Percentiles rank a stretch among this genome's conserved stretches.
Evolutionary conservation across 2,329 filamentous ascomycete genomes (phyloP).

Genomic region (Colletotrichum filicis): DNA sequence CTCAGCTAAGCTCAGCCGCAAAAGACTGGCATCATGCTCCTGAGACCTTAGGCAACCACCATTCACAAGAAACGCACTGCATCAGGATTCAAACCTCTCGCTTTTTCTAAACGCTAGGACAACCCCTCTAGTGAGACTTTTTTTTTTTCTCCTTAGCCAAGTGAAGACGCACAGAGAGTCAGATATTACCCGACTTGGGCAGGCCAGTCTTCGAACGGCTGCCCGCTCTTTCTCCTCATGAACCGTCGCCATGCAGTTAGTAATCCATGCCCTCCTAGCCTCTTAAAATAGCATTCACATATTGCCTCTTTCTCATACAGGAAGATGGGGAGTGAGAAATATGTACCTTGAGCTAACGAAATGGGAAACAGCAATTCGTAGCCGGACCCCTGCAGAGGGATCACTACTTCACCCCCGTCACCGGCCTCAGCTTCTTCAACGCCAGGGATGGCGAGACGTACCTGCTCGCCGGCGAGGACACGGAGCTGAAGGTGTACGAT

Average conservation of each 20-base stretch:
- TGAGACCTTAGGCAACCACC: constrained; percentile 23
- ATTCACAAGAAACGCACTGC: constrained; percentile 9
- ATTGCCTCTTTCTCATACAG: no score
- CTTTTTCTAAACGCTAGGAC: neutral
- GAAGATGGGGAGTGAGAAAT: neutral
- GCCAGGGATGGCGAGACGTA: constrained; percentile 45
- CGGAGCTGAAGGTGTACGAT: constrained; percentile 65
- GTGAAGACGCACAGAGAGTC: neutral
- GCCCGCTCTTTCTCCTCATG: constrained; percentile 17
- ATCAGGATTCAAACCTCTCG: neutral
- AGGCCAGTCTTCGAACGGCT: neutral
- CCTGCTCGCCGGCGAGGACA: constrained; percentile 70
- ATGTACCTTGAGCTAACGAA: neutral
- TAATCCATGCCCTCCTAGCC: constrained; percentile 20
- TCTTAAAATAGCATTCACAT: neutral
- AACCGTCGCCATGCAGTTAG: constrained; percentile 26
- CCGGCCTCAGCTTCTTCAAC: constrained; percentile 66
- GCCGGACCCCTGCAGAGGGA: constrained; percentile 41
- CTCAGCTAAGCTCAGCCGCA: constrained; percentile 29
- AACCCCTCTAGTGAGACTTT: constrained; percentile 25
- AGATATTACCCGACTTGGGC: neutral
- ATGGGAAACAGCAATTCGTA: neutral
- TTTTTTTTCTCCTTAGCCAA: neutral
- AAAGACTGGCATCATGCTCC: constrained; percentile 32
- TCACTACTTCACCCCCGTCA: constrained; percentile 65